These are phyloP conservation scores for Oryza brachyantha DNA, from an alignment of 176 grass and related monocot species.

Conservation along the genomic window DNA sequence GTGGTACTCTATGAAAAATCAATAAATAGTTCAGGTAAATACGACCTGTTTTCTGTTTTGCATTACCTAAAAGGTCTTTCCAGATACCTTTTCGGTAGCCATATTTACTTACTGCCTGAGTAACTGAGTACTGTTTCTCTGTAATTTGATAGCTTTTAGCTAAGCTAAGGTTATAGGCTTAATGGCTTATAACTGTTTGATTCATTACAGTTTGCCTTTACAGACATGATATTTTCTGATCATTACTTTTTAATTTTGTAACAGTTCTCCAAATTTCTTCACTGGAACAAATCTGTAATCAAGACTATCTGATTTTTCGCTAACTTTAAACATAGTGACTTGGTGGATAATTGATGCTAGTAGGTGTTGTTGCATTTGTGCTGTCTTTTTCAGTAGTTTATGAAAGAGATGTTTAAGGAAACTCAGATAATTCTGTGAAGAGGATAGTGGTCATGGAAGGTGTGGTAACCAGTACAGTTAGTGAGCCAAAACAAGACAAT, in stretches of 20 bases:
- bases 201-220: background rate
- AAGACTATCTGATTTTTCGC: background rate
- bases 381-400: constrained; percentile 6
- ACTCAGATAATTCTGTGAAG: background rate
- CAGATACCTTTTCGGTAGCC: background rate
- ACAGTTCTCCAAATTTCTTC: background rate
- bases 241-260: constrained; percentile 11
- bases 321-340: background rate
- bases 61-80: background rate
- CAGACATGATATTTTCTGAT: constrained; percentile 2
- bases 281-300: background rate
- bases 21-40: background rate
- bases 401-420: background rate
- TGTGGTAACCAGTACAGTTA: constrained; percentile 3
- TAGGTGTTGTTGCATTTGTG: constrained; percentile 13
- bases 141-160: constrained; percentile 3
- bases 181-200: background rate
- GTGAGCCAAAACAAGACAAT: constrained; percentile 26
- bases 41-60: constrained; percentile 1
- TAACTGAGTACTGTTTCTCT: constrained; percentile 2
- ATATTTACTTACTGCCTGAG: background rate
- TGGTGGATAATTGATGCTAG: background rate
- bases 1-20: background rate
- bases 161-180: background rate
- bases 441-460: constrained; percentile 31